phyloP scores from a whole-genome alignment of 305 asterid species.

The Fraxinus dipetala region DNA sequence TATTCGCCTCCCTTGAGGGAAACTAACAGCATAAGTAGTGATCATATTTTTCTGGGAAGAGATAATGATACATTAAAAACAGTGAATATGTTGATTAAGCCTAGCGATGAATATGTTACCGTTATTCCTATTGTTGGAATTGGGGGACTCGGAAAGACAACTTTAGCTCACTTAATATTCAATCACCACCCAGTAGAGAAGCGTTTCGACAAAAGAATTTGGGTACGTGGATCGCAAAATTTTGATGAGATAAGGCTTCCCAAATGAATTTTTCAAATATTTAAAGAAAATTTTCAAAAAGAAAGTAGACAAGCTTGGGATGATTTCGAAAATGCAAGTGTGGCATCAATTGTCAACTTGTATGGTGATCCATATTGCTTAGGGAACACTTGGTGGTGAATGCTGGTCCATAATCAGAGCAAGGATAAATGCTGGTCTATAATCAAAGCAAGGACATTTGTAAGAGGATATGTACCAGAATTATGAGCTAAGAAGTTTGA shows the following conservation, averaged over 20 bases:
- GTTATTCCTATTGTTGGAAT: background rate
- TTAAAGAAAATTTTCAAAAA: background rate
- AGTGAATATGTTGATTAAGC: background rate
- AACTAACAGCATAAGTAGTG: background rate
- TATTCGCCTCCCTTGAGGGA: background rate
- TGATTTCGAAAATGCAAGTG: background rate
- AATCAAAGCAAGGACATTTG: too few relatives aligned
- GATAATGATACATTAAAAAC: background rate
- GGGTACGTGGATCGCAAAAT: background rate
- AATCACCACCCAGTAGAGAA: background rate
- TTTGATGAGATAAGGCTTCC: background rate
- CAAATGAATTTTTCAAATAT: background rate
- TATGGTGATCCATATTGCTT: background rate
- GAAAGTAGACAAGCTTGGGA: background rate
- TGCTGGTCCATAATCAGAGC: background rate
- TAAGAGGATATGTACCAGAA: too few relatives aligned
- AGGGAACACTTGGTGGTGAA: background rate
- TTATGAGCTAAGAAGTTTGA: too few relatives aligned
- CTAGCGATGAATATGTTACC: background rate
- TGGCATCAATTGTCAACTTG: background rate
- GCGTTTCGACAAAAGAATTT: background rate
- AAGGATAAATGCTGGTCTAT: too few relatives aligned
- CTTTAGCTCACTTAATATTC: background rate
- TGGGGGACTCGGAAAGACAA: background rate
- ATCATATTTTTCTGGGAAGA: background rate